These are phyloP conservation scores for Endoconidiophora laricicola DNA, from an alignment of 2,329 filamentous ascomycete species.

Conservation along the genomic window DNA sequence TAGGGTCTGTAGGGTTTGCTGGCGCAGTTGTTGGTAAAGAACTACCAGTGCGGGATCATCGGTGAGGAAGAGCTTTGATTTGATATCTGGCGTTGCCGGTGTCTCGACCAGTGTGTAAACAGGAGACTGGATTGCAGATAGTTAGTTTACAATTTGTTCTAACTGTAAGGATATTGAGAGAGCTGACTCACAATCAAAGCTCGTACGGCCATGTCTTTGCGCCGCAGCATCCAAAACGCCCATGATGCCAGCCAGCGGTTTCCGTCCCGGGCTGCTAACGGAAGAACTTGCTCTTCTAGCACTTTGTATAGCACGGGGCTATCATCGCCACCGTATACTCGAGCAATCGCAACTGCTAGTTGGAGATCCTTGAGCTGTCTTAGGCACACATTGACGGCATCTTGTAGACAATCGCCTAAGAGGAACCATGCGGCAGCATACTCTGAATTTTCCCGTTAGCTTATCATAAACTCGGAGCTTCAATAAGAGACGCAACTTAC, in stretches of 20 bases:
- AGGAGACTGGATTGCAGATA: constrained; percentile 40
- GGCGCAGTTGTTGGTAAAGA: constrained; percentile 71
- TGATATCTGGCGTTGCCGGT: constrained; percentile 49
- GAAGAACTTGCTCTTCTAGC: constrained; percentile 63
- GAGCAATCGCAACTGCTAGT: constrained; percentile 71
- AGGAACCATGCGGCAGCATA: constrained; percentile 96
- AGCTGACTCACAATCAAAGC: constrained; percentile 51
- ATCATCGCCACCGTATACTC: constrained; percentile 76
- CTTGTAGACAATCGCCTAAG: constrained; percentile 66
- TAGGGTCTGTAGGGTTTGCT: constrained; percentile 66
- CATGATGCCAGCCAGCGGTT: constrained; percentile 91
- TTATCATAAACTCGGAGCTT: background rate
- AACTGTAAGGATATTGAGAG: background rate
- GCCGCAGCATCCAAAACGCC: constrained; percentile 83
- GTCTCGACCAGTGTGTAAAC: constrained; percentile 58
- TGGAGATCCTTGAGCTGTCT: constrained; percentile 81
- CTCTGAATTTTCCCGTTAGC: constrained; percentile 32
- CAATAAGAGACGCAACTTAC: constrained; percentile 26
- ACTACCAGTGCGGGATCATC: constrained; percentile 83
- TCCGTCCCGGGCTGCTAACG: constrained; percentile 59
- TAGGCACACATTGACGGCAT: constrained; percentile 72
- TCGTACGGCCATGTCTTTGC: constrained; percentile 69
- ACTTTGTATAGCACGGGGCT: constrained; percentile 58
- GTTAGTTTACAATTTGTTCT: background rate
- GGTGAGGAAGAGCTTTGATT: constrained; percentile 64